Conservation (phyloP, 371 early-diverging fungal genomes). For the Zychaea mexicana region DNA sequence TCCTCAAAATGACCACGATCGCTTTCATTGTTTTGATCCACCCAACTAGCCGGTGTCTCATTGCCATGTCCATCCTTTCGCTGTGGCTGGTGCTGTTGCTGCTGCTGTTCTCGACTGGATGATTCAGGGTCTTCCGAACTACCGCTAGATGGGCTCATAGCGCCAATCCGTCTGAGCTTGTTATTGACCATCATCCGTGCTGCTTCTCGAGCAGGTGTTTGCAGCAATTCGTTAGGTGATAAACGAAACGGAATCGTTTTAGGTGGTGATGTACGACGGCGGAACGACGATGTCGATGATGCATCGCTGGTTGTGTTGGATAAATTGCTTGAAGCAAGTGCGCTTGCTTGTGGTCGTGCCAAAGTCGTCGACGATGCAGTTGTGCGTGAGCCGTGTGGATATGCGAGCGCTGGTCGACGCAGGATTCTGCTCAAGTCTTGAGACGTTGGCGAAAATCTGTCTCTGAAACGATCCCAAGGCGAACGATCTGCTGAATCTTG, state of each 20-base stretch:
- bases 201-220: conserved; percentile 41
- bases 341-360: neutral
- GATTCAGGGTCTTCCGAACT: neutral
- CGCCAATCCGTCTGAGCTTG: conserved; percentile 23
- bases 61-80: neutral
- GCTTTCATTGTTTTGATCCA: neutral
- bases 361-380: neutral
- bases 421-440: neutral
- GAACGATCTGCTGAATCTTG: neutral
- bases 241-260: conserved; percentile 38
- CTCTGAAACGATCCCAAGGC: conserved; percentile 21
- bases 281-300: neutral
- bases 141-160: conserved; percentile 13
- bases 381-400: neutral
- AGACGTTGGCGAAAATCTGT: neutral
- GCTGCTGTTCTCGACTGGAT: neutral
- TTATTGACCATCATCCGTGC: conserved; percentile 33
- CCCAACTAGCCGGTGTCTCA: neutral
- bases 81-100: neutral
- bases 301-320: neutral
- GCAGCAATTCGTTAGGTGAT: conserved; percentile 19
- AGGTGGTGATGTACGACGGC: conserved; percentile 33
- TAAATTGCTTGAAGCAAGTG: no score
- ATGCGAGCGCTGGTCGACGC: conserved; percentile 3
- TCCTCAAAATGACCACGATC: conserved; percentile 10